Evolutionary conservation across 495 filamentous ascomycete species (phyloP), one percentile per base, ranked within the genome.

Genomic region (Saxophila tyrrhenica): DNA sequence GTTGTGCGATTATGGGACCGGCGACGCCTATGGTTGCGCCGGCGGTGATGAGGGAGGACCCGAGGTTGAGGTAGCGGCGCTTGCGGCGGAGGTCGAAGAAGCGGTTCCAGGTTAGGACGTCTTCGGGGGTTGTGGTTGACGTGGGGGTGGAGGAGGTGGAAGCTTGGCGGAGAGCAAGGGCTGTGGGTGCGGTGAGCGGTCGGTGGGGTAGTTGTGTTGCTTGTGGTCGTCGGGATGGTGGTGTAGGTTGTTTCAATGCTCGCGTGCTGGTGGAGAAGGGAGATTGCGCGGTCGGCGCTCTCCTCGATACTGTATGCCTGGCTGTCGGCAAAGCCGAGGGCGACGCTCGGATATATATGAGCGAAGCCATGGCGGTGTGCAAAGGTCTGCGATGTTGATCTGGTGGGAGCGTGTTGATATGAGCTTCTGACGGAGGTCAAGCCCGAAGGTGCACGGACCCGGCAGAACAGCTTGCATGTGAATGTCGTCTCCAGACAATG

Each of bases 21-120:
- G 85, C 85, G 7, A 67, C 67, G 0, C 73, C 65, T 0, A 83
- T 84, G 29, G 75, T 76, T 16, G 67, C 62, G n/a, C 78, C 59
- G 29, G 79, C 79, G 39, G 75, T 80, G n/a, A 78, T 62, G 51
- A 94, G 68, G 9, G 85, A 88, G 39, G 85, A 84, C 48, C 72
- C 78, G 39, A 94, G 81, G 58, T 89, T 85, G 77, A 87, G 85
- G 48, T 85, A 78, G 15, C 92, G 85, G 20, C 91, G 86, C 32
- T 79, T 82, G 50, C 84, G 82, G 64, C 92, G 91, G 47, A 97
- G 83, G 59, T 76, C 76, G 77, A 98, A 90, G 79, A 94, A 98
- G 39, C 80, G 80, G 73, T 96, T 85, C 92, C 92, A 98, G 70
- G 89, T 81, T 19, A 95, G 80, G 24, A 61, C 22, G 20, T 61